Base-by-base conservation (phyloP, 2,329 filamentous ascomycete species). In the Xylariaceae sp. region DNA sequence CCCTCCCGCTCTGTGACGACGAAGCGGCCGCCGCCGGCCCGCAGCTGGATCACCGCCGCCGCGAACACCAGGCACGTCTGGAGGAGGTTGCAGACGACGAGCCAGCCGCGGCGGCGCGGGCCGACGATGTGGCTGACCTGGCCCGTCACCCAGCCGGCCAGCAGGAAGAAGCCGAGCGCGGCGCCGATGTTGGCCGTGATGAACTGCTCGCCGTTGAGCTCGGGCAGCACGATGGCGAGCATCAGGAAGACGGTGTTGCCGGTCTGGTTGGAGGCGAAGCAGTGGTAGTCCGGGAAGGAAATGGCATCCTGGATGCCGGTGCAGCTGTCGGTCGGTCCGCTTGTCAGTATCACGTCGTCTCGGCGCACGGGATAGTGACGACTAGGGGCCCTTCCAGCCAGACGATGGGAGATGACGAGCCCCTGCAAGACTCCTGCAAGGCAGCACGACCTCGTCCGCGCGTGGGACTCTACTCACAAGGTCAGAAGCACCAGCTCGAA, bases 191-290 rank as follows among this genome's bases (percentile, higher is more conserved):
- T 77, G 29, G 63, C 46, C 10, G 68, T 65, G 44, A 64, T 58
- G 52, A 76, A 75, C 49, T 64, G 57, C 14, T 66, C 58, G 28
- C 63, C 60, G 42, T 67, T 57, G 38, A 69, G 53, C 22, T 65
- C 49, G 7, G 71, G 67, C 19, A 70, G 45, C 22, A 70, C 56
- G 36, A 77, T 59, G 19, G 71, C 72, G 9, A 71, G 48, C 37
- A 65, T 58, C 7, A 79, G 61, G 45, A 80, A 70, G 31, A 80
- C 67, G 2, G 75, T 78, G 56, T 80, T 80, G 38, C 77, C 76
- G 0, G 76, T 80, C 48, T 80, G 75, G 52, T 80, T 80, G 19
- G 73, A 77, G 11, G 72, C 70, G 52, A 80, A 78, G 49, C 72
- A 77, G 53, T 69, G 67, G 52, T 72, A 80, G 48, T 77, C 72